phyloP scores from a whole-genome alignment of 306 rosid species.

The Malus orientalis region DNA sequence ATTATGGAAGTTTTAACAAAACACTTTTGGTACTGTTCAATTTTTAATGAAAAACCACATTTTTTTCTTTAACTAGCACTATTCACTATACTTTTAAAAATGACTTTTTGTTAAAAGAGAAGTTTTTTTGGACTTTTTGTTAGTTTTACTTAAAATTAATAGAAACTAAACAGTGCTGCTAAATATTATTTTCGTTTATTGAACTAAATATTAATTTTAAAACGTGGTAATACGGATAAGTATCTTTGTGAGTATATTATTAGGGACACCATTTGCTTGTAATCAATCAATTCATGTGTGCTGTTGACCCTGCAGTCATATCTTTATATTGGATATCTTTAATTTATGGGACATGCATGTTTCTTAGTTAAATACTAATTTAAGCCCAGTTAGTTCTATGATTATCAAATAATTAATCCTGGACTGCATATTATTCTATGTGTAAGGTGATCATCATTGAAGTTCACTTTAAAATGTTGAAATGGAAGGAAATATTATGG shows the following conservation, averaged over 20 bases:
- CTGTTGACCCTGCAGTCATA: slow-evolving; percentile 1
- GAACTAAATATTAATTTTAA: not conserved
- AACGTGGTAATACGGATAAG: not conserved
- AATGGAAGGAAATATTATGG: slow-evolving; percentile 1
- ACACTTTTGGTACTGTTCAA: too few species aligned
- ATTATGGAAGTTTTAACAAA: too few species aligned
- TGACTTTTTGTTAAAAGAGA: too few species aligned
- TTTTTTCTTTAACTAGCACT: too few species aligned
- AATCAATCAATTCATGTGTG: slow-evolving; percentile 5
- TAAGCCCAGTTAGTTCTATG: not conserved
- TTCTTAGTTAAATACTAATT: not conserved
- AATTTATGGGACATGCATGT: not conserved
- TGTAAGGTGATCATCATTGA: slow-evolving; percentile 17
- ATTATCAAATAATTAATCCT: slow-evolving; percentile 9
- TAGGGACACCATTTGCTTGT: not conserved
- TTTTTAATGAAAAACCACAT: too few species aligned
- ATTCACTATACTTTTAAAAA: too few species aligned
- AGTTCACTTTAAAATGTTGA: slow-evolving; percentile 12
- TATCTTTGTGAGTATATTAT: not conserved
- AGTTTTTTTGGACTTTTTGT: too few species aligned
- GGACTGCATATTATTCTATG: not conserved
- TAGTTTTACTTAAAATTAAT: not conserved
- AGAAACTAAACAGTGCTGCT: not conserved
- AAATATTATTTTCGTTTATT: not conserved
- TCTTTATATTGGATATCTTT: not conserved